Evolutionary conservation across 2,329 filamentous ascomycete species (phyloP), one percentile per base, ranked within the genome.

Genomic region (Colletotrichum tropicicola): DNA sequence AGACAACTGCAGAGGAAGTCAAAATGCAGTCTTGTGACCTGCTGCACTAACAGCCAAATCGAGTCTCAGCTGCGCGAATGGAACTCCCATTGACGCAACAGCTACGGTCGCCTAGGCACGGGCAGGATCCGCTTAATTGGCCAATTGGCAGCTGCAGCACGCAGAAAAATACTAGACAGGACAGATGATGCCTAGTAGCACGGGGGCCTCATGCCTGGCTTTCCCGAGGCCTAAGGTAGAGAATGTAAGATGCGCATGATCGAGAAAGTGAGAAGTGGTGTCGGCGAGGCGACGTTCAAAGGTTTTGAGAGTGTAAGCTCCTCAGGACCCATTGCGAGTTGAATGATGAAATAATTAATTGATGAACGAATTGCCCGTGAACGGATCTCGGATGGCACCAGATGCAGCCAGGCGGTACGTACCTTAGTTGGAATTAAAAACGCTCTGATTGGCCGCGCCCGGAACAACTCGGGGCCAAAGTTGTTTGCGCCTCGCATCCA

Each of bases 381-480:
- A 39, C 30, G 54, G 54, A 57, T 57, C 30, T 57, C 43, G 54
- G 53, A 47, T 57, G 54, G 30, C 19, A 10, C 47, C 48, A 41
- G 37, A 48, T 51, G 28, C 45, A 59, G 23, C n/a, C 25, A 32
- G n/a, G 13, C 7, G 32, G 47, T 53, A 53, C 56, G 45, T 59
- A 49, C 45, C 45, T 10, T 15, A 57, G 54, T 57, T 57, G 54
- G 54, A 57, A 57, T 48, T 41, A 48, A 48, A 57, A 37, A 37
- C 28, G 64, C 49, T 71, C 32, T 74, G 56, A 81, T 81, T 81
- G 79, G 78, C 57, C 61, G 19, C 53, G 28, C 70, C 67, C 79
- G 79, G 79, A 78, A 78, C 71, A 71, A 76, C 69, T 78, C 79
- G 79, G 39, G 53, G 53, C 41, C 53, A 56, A 47, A 79, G 79